Base-by-base conservation (phyloP, 805 yeast genomes). In the Pichia phayaonensis region DNA sequence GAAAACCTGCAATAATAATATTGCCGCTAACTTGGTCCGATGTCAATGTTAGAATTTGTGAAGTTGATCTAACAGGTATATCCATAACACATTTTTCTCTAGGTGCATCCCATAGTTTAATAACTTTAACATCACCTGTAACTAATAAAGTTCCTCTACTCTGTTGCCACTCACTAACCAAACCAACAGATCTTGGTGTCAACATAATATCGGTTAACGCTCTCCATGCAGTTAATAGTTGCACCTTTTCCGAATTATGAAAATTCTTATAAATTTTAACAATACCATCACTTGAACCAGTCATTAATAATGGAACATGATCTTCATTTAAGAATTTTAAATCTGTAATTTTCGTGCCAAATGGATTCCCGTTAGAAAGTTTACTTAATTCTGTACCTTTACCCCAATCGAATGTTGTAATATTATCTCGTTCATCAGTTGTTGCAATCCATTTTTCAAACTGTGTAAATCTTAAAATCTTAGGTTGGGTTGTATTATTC, bases 1-100 rank as follows among this genome's bases (percentile, higher is more conserved):
- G 89, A 66, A 92, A 94, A 0, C 99, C 99, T 10, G 95, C 90
- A 40, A 88, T 83, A 58, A 94, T 81, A 1, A 89, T 75, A 59
- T 92, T 84, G 18, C 99, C 98, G 0, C 96, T 88, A 11, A 94
- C 92, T 62, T 92, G 97, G 63, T 94, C 99, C 0, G 97, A 89
- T 0, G 98, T 90, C 47, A 94, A 70, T 0, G 95, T 76, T 0
- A 96, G 86, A 46, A 94, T 84, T n/a, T 92, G 81, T 20, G 92
- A 82, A 0, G 95, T 81, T 0, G 96, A 87, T 50, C 97, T 76
- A 0, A 95, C 95, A 0, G 98, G 97, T 46, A 94, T 84, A 60
- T 90, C 97, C 18, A 80, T 79, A 45, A 87, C 75, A 61, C 96
- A 85, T 47, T 85, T 73, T 62, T 94, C 99, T 36, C 97, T 73